phyloP scores from a whole-genome alignment of 2,329 filamentous ascomycete genomes.

The Clarireedia hainanense region DNA sequence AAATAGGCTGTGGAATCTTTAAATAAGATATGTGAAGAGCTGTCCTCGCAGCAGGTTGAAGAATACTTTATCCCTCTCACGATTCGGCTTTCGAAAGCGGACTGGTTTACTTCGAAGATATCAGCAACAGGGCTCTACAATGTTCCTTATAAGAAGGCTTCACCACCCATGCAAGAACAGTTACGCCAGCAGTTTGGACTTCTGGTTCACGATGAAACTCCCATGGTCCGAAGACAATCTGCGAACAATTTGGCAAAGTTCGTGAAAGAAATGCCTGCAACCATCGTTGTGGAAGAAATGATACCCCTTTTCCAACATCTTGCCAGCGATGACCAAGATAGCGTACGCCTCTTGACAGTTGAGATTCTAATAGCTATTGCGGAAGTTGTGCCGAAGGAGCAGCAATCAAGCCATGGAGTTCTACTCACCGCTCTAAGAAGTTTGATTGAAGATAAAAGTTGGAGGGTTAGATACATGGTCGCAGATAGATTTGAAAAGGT shows the following conservation, averaged over 20 bases:
- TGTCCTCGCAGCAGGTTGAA: slow-evolving; percentile 89
- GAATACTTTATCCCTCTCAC: slow-evolving; percentile 96
- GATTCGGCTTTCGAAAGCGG: slow-evolving; percentile 92
- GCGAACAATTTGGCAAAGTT: slow-evolving; percentile 97
- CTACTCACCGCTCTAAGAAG: slow-evolving; percentile 82
- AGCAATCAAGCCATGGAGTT: slow-evolving; percentile 93
- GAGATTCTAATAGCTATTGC: slow-evolving; percentile 95
- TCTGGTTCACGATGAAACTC: slow-evolving; percentile 95
- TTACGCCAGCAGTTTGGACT: slow-evolving; percentile 86
- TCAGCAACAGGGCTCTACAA: slow-evolving; percentile 95
- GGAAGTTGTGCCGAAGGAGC: slow-evolving; percentile 95
- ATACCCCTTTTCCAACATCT: slow-evolving; percentile 98
- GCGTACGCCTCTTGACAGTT: slow-evolving; percentile 88
- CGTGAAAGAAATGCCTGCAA: slow-evolving; percentile 89
- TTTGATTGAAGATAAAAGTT: slow-evolving; percentile 98
- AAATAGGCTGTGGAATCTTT: slow-evolving; percentile 89
- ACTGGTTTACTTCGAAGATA: slow-evolving; percentile 99
- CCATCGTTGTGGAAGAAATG: slow-evolving; percentile 95
- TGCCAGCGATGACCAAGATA: slow-evolving; percentile 94
- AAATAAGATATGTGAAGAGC: slow-evolving; percentile 95
- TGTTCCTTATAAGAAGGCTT: slow-evolving; percentile 85
- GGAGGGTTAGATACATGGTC: slow-evolving; percentile 98
- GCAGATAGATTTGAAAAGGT: slow-evolving; percentile 98
- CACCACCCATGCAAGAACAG: slow-evolving; percentile 78
- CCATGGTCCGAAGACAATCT: slow-evolving; percentile 95